Evolutionary conservation across 129 eudicot genomes (phyloP).

Genomic region (Saposhnikovia divaricata): DNA sequence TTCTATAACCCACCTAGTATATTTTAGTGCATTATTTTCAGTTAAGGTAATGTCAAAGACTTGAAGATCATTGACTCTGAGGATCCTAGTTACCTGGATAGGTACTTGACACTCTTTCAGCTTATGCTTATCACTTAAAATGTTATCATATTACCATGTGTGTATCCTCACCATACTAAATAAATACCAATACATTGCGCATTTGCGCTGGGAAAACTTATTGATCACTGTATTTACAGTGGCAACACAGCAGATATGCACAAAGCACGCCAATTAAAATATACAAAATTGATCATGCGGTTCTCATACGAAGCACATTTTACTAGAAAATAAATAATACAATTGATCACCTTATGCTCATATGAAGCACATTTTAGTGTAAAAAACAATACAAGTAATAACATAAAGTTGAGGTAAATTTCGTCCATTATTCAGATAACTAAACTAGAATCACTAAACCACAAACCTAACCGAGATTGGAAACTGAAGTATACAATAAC

Average conservation of each 20-base stretch:
- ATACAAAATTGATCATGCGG: background rate
- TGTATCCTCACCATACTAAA: background rate
- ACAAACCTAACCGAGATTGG: slow-evolving; percentile 70
- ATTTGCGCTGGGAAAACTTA: background rate
- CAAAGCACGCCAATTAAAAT: background rate
- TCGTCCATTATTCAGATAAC: background rate
- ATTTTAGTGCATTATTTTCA: background rate
- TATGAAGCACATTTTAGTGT: too few relatives aligned
- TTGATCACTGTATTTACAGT: background rate
- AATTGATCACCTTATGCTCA: too few relatives aligned
- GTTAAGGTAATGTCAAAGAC: background rate
- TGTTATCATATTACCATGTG: too few relatives aligned
- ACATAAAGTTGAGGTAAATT: background rate
- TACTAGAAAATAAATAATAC: background rate
- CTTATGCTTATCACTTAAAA: background rate
- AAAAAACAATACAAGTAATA: background rate
- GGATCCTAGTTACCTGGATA: too few relatives aligned
- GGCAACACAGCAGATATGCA: background rate
- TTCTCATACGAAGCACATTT: background rate
- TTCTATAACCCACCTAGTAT: background rate
- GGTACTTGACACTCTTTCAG: background rate
- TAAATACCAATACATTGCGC: too few relatives aligned
- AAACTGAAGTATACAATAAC: background rate
- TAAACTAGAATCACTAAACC: background rate
- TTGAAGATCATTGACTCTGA: too few relatives aligned